Percentiles rank a stretch among this genome's conserved stretches.
Conservation (phyloP, 2,329 filamentous ascomycete genomes). For the Aurifilum marmelostoma region DNA sequence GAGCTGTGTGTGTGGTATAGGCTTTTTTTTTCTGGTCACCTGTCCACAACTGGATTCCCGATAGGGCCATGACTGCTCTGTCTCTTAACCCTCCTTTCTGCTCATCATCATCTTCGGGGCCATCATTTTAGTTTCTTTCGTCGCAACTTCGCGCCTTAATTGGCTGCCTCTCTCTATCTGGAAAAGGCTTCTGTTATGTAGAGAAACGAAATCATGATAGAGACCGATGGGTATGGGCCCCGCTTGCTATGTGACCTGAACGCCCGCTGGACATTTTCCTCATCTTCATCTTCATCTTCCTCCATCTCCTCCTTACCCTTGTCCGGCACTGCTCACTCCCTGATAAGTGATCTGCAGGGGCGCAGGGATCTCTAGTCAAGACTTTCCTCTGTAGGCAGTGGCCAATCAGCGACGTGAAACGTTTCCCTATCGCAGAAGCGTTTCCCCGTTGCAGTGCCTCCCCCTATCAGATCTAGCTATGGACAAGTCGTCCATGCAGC, state of each 20-base stretch:
- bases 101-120: neutral
- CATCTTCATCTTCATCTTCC: neutral
- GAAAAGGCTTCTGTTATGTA: neutral
- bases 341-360: conserved; percentile 1
- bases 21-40: neutral
- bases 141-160: neutral
- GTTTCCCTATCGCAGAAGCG: conserved; percentile 11
- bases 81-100: neutral
- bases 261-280: neutral
- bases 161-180: neutral
- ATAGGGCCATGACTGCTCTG: neutral
- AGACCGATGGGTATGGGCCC: neutral
- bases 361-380: neutral
- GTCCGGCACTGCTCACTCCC: conserved; percentile 8
- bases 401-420: conserved; percentile 18
- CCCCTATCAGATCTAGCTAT: neutral
- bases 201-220: neutral
- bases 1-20: neutral
- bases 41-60: neutral
- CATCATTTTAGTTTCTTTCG: neutral
- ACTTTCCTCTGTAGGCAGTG: neutral
- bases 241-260: neutral
- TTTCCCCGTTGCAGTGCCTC: neutral
- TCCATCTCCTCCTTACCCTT: neutral
- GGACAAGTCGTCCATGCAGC: neutral